phyloP scores from a whole-genome alignment of 2,329 filamentous ascomycete genomes.

The Penicillium palitans region DNA sequence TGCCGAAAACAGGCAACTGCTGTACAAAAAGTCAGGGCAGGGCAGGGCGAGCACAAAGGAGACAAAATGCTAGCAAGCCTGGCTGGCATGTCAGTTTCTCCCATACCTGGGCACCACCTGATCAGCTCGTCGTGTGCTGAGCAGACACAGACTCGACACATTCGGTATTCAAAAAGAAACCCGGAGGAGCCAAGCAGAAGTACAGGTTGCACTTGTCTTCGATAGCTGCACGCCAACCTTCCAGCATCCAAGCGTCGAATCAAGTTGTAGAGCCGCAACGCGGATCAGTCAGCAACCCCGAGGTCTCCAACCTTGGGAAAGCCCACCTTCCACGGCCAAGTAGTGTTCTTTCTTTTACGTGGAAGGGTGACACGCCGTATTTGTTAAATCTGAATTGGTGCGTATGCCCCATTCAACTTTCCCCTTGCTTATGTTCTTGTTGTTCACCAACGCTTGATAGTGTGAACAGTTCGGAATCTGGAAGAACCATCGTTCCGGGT shows the following conservation, averaged over 20 bases:
- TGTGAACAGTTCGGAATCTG: slow-evolving; percentile 18
- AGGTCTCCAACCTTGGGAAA: not conserved
- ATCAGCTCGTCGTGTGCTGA: slow-evolving; percentile 3
- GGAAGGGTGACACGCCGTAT: slow-evolving; percentile 2
- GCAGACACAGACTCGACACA: not conserved
- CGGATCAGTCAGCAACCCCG: slow-evolving; percentile 9
- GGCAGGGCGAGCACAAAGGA: slow-evolving; percentile 3
- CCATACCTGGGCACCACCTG: not conserved
- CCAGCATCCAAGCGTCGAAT: slow-evolving; percentile 14
- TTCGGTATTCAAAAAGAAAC: not conserved
- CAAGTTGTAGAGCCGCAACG: slow-evolving; percentile 24
- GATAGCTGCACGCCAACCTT: slow-evolving; percentile 1
- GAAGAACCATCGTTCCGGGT: slow-evolving; percentile 37
- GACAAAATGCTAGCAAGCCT: not conserved
- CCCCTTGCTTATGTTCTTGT: slow-evolving; percentile 19
- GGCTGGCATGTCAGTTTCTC: slow-evolving; percentile 1
- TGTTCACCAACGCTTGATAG: slow-evolving; percentile 11
- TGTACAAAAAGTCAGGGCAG: slow-evolving; percentile 2
- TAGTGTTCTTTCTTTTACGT: slow-evolving; percentile 4
- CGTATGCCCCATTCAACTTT: slow-evolving; percentile 16
- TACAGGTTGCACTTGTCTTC: slow-evolving; percentile 10
- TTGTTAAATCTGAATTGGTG: slow-evolving; percentile 15
- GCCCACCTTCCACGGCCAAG: not conserved
- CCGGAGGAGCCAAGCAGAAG: not conserved
- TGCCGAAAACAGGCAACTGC: slow-evolving; percentile 10